A percentile compares a stretch with the other conserved stretches of the same genome.
These are phyloP conservation scores for Westerdykella ornata DNA, from an alignment of 2,329 filamentous ascomycete genomes.

Conservation along the genomic window DNA sequence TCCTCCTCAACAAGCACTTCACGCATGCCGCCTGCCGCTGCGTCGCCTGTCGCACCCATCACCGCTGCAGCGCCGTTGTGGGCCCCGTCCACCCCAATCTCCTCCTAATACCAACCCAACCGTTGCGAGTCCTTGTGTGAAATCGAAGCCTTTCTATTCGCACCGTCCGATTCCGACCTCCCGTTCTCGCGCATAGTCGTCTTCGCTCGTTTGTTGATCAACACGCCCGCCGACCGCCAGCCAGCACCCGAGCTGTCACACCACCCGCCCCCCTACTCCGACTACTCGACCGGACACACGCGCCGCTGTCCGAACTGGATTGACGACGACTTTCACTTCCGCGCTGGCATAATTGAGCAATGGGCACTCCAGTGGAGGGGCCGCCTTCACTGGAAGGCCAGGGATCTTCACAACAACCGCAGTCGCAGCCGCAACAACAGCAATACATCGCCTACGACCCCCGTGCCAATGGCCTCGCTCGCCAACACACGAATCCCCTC, in stretches of 20 bases:
- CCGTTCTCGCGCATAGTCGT: no score
- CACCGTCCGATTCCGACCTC: no score
- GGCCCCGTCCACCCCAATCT: background rate
- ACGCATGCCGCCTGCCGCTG: constrained; percentile 14
- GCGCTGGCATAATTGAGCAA: constrained; percentile 24
- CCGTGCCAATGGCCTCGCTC: constrained; percentile 25
- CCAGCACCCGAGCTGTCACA: constrained; percentile 5
- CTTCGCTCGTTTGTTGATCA: background rate
- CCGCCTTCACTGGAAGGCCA: constrained; percentile 31
- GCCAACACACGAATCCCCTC: constrained; percentile 26
- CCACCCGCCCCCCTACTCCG: background rate
- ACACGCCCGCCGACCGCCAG: constrained; percentile 5
- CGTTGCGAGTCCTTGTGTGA: background rate
- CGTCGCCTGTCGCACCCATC: constrained; percentile 3
- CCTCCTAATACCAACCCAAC: background rate
- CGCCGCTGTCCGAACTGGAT: background rate
- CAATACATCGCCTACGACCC: constrained; percentile 25
- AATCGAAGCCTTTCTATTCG: no score
- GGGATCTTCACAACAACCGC: constrained; percentile 15
- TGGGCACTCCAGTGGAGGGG: constrained; percentile 33
- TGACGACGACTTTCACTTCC: constrained; percentile 3
- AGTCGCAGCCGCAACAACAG: no score
- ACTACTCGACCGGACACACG: background rate
- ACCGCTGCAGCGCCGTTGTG: background rate
- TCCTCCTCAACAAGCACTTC: constrained; percentile 8